phyloP scores from a whole-genome alignment of 78 protist genomes.

The Dictyostelium purpureum region DNA sequence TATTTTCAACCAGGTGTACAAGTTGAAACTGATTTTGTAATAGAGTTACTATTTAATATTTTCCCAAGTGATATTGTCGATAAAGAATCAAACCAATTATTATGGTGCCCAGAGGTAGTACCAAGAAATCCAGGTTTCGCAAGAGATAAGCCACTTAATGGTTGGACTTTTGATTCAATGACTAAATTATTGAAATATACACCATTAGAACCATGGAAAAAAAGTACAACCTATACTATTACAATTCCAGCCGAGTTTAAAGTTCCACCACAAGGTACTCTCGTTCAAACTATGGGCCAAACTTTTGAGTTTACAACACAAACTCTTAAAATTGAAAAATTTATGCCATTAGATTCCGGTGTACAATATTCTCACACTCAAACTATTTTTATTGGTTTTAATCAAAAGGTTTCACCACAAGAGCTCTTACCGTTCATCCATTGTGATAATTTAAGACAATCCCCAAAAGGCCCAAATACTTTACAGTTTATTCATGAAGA shows the following conservation, averaged over 20 bases:
- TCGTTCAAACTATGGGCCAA: background rate
- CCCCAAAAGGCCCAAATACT: background rate
- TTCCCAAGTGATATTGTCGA: constrained; percentile 29
- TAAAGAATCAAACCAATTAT: background rate
- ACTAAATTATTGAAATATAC: constrained; percentile 1
- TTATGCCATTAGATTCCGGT: background rate
- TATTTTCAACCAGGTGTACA: constrained; percentile 27
- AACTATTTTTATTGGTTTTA: constrained; percentile 41
- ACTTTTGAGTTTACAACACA: constrained; percentile 29
- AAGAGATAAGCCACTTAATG: constrained; percentile 31
- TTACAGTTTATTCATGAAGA: constrained; percentile 37
- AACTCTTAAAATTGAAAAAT: background rate
- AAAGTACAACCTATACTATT: constrained; percentile 21
- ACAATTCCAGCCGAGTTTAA: constrained; percentile 16
- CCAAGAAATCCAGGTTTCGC: constrained; percentile 51
- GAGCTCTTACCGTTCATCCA: constrained; percentile 24
- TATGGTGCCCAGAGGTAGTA: constrained; percentile 56
- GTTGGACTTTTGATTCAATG: constrained; percentile 34
- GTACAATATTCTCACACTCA: constrained; percentile 20
- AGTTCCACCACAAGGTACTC: background rate
- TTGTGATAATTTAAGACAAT: background rate
- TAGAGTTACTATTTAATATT: constrained; percentile 37
- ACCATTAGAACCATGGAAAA: constrained; percentile 59
- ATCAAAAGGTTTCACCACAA: constrained; percentile 19
- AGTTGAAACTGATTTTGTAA: background rate